Evolutionary conservation across 1,284 basidiomycete species (phyloP), one percentile per base, ranked within the genome.

Genomic region (Tylopilus orsonianus): DNA sequence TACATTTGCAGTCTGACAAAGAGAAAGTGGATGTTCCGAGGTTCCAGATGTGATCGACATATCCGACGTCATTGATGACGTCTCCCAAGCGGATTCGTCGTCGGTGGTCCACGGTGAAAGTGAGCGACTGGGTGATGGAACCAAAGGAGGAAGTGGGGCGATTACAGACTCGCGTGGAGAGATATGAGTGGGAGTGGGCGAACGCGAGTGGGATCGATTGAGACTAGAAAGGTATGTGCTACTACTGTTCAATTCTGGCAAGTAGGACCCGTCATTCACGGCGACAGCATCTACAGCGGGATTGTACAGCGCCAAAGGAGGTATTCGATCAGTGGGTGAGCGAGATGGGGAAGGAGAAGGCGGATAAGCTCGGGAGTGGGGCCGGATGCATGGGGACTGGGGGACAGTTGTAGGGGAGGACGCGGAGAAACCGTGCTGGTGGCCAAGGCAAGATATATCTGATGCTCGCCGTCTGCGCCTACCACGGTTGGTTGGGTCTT

Each of bases 51-150:
- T 76, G 20, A 77, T 78, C 2, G 83, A 81, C 4, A 74, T 74
- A 24, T 77, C 77, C 3, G 85, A 83, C 3, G 79, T 75, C 16
- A 72, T 72, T 5, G 86, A 87, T 29, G 79, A 79, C 4, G 82
- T 80, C 54, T 87, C 85, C 83, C 85, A 87, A 37, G 75, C 76
- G 9, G 83, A 86, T 50, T 88, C 86, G 53, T 86, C 83, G 51
- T 87, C 85, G 1, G 83, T 85, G n/a, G 81, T 80, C 81, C 80
- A 87, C 1, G 83, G 76, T 1, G 83, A 85, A 51, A 71, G 65
- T 0, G 71, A 63, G 9, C 71, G 69, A 36, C 66, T 67, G 32
- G 63, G 54, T 36, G 71, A 68, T 23, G 67, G 72, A 18, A 65
- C 56, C 43, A 68, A 67, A 38, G 61, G 54, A 22, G 60, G 55